Percentiles rank a stretch among this genome's conserved stretches.
These are phyloP conservation scores for Trametes polyzona DNA, from an alignment of 1,284 basidiomycete species.

Conservation along the genomic window DNA sequence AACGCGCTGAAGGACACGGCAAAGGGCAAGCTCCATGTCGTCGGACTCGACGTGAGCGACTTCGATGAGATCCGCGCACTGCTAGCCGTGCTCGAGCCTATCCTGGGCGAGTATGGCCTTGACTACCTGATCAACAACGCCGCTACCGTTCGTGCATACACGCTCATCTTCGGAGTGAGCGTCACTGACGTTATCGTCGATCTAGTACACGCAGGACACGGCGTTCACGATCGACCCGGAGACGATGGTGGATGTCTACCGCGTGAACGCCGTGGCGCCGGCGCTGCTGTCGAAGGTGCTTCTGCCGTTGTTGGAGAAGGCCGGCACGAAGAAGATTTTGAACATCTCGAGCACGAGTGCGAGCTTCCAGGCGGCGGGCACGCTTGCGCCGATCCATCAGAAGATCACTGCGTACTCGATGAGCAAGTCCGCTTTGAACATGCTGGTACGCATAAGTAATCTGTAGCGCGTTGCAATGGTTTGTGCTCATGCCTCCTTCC, in stretches of 20 bases:
- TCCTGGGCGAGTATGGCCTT: conserved; percentile 34
- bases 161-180: no score
- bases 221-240: neutral
- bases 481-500: neutral
- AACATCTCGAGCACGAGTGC: conserved; percentile 23
- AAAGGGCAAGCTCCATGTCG: conserved; percentile 34
- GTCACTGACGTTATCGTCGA: no score
- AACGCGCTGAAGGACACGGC: conserved; percentile 23
- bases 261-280: conserved; percentile 35
- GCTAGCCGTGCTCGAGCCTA: conserved; percentile 18
- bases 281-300: conserved; percentile 36
- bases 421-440: neutral
- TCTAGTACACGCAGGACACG: no score
- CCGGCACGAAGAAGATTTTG: conserved; percentile 36
- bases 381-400: no score
- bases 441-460: neutral
- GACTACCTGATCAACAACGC: conserved; percentile 47
- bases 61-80: conserved; percentile 29
- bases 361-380: neutral
- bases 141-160: no score
- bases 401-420: neutral
- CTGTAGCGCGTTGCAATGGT: neutral
- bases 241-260: neutral
- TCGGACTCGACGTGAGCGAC: conserved; percentile 36
- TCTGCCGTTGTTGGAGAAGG: conserved; percentile 37